A percentile compares a stretch with the other conserved stretches of the same genome.
Conservation (phyloP, 2,329 filamentous ascomycete genomes). For the Magnaporthiopsis rhizophila region DNA sequence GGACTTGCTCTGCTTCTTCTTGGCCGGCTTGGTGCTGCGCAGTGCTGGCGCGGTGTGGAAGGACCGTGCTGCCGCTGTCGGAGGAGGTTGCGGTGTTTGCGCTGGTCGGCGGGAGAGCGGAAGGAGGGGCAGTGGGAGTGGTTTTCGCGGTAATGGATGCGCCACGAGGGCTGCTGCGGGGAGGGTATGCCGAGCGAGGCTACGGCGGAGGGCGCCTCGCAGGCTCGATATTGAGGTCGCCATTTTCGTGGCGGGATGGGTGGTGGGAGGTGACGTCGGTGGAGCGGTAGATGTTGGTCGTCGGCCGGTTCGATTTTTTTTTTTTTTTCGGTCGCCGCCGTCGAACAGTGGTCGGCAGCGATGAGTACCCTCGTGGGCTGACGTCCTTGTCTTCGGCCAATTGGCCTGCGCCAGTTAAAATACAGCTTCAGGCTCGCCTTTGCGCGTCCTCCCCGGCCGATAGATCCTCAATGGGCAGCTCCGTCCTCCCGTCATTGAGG, state of each 20-base stretch:
- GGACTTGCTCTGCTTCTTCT: not conserved
- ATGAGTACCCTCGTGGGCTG: too few species aligned
- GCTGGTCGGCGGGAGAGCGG: not conserved
- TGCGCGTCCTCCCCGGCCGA: not conserved
- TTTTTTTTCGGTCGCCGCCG: not conserved
- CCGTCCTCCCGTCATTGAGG: not conserved
- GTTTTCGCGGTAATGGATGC: not conserved
- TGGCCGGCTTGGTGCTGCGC: slow-evolving; percentile 1
- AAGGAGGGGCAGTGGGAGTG: too few species aligned
- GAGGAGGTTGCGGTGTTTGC: not conserved
- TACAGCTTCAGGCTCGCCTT: not conserved
- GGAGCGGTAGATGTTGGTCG: not conserved
- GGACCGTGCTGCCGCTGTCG: not conserved
- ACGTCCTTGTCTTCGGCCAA: too few species aligned
- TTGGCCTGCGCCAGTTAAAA: too few species aligned
- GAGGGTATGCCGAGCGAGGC: not conserved
- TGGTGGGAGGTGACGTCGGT: not conserved
- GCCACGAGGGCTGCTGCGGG: slow-evolving; percentile 1
- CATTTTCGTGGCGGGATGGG: not conserved
- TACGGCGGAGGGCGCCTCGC: not conserved
- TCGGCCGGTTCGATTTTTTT: not conserved
- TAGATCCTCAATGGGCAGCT: not conserved
- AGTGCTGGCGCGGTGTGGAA: not conserved
- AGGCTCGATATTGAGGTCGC: not conserved
- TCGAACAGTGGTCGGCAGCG: too few species aligned